Evolutionary conservation across 2,329 filamentous ascomycete species (phyloP).

Genomic region (Trichoderma sp.): DNA sequence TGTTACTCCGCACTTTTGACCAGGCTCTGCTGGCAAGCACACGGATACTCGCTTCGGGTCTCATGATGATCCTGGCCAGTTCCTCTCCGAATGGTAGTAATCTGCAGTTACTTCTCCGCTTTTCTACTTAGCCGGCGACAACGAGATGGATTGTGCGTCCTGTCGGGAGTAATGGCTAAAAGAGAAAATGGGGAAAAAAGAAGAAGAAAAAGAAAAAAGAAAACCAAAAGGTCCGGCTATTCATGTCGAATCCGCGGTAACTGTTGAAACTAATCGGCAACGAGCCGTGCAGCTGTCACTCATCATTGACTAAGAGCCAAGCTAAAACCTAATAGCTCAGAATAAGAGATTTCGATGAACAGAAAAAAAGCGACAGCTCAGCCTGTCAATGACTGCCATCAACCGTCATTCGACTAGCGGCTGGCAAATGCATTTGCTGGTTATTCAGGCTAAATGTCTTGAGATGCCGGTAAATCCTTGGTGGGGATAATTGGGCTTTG

Average conservation of each 20-base stretch:
- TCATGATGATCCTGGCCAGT: neutral
- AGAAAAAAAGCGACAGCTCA: neutral
- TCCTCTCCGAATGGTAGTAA: neutral
- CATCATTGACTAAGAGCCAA: neutral
- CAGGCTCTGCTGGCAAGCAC: neutral
- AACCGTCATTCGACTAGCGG: neutral
- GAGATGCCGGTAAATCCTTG: conserved; percentile 7
- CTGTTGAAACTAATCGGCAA: neutral
- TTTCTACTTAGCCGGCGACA: conserved; percentile 14
- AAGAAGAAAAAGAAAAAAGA: neutral
- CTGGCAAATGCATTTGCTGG: neutral
- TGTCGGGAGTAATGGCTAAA: conserved; percentile 12
- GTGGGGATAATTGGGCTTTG: neutral
- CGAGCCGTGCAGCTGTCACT: neutral
- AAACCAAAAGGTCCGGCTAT: neutral
- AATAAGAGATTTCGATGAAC: neutral
- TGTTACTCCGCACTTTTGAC: conserved; percentile 4
- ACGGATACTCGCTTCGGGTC: conserved; percentile 1
- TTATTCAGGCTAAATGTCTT: conserved; percentile 14
- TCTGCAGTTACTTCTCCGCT: neutral
- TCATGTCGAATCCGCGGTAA: neutral
- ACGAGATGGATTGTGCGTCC: neutral
- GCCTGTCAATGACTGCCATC: neutral
- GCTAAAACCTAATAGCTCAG: neutral
- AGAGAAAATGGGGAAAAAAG: neutral